Base-by-base conservation (phyloP, 2,329 filamentous ascomycete genomes). In the Neophaeococcomyces aloes region DNA sequence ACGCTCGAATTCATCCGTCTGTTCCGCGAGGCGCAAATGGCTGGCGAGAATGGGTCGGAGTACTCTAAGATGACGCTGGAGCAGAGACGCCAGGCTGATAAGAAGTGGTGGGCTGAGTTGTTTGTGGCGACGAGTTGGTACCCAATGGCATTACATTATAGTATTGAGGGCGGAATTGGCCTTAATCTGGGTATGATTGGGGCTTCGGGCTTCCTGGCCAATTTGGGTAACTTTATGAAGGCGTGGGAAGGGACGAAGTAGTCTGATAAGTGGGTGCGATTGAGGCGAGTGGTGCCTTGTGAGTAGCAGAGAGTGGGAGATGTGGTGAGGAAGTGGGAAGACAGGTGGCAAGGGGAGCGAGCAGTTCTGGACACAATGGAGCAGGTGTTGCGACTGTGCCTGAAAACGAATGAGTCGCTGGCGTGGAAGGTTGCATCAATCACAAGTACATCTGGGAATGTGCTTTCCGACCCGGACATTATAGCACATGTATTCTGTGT, bases 131-230 rank as follows among this genome's bases (percentile, higher is more conserved):
- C 45, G 52, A 57, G 29, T 25, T 94, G 85, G 78, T 78, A 83
- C 44, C 86, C 88, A 25, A 68, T 94, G 59, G 89, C 85, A 48
- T 58, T 89, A 19, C 86, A 95, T 66, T 94, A 84, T 81, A 82
- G 85, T 56, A 61, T 81, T 31, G 78, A 83, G 48, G 67, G 75
- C 45, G 85, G 83, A 0, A 59, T 78, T 7, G 61, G 84, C 43
- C 71, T 72, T 29, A 75, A 80, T 47, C 35, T 32, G 7, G 67
- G 70, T 48, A 64, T 71, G 57, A 66, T 81, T 19, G 79, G 78
- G 1, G 55, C 76, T 18, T 65, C 78, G 41, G 81, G 81, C 5
- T 70, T 67, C 37, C 56, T 70, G 48, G 71, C 70, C 11, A 68
- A 65, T 3, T 56, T 63, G 46, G 66, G 66, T 57, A 65, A 63